These are phyloP conservation scores for Xylariales sp. DNA, from an alignment of 2,329 filamentous ascomycete species.

Conservation along the genomic window DNA sequence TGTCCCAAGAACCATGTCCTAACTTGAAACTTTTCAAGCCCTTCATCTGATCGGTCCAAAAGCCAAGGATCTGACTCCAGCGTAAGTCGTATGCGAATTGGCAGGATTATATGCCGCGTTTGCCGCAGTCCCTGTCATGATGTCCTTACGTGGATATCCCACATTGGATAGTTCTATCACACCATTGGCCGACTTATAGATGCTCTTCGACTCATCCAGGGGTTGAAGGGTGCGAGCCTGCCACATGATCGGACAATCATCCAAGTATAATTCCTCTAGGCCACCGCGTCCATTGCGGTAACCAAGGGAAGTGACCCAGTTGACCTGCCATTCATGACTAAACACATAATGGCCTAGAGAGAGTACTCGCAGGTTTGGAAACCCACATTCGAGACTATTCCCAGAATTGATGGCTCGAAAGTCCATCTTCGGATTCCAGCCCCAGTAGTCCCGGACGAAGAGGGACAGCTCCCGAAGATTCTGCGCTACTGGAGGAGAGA, in stretches of 20 bases:
- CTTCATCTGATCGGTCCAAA: constrained; percentile 5
- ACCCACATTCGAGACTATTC: constrained; percentile 19
- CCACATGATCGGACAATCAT: constrained; percentile 35
- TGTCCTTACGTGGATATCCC: constrained; percentile 4
- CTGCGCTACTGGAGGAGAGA: constrained; percentile 11
- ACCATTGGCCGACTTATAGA: not conserved
- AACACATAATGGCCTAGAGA: constrained; percentile 37
- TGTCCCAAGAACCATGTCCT: constrained; percentile 3
- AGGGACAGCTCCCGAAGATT: constrained; percentile 33
- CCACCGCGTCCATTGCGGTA: constrained; percentile 21
- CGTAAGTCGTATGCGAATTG: constrained; percentile 6
- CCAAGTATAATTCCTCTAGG: constrained; percentile 36
- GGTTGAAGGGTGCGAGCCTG: constrained; percentile 2
- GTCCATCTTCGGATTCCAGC: constrained; percentile 35
- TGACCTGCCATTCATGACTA: constrained; percentile 38
- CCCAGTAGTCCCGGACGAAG: constrained; percentile 31
- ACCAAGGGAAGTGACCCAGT: constrained; percentile 38
- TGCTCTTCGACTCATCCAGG: constrained; percentile 1
- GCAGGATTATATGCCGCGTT: not conserved
- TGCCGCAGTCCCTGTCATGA: not conserved
- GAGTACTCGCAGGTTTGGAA: constrained; percentile 32
- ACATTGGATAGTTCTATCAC: constrained; percentile 2
- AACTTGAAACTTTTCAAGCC: constrained; percentile 8
- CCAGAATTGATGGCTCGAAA: constrained; percentile 19
- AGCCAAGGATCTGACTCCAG: constrained; percentile 7